Conservation (phyloP, 805 yeast species). For the Candida tibetensis region DNA sequence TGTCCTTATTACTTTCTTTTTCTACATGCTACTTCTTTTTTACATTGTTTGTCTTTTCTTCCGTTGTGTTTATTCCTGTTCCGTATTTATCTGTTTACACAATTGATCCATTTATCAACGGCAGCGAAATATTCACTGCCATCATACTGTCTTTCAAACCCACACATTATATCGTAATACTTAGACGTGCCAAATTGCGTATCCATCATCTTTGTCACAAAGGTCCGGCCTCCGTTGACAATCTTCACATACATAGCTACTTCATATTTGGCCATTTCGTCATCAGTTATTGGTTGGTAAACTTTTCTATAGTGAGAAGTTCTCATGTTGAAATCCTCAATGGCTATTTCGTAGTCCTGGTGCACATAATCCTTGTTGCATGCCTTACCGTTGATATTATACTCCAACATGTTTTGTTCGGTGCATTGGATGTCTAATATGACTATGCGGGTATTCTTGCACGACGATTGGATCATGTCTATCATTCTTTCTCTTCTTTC, state of each 20-base stretch:
- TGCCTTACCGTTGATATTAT: conserved; percentile 64
- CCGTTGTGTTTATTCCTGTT: no score
- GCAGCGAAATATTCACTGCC: background rate
- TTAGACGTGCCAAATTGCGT: background rate
- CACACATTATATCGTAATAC: background rate
- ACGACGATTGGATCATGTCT: conserved; percentile 17
- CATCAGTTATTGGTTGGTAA: conserved; percentile 27
- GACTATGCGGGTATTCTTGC: conserved; percentile 41
- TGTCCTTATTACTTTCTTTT: no score
- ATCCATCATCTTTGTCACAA: conserved; percentile 5
- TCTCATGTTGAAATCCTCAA: conserved; percentile 58
- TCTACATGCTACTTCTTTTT: no score
- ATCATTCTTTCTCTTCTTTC: conserved; percentile 34
- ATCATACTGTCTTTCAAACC: background rate
- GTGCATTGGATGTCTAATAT: conserved; percentile 60
- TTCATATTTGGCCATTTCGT: conserved; percentile 21
- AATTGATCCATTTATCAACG: background rate
- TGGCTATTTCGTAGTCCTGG: conserved; percentile 50
- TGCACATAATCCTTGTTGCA: conserved; percentile 58
- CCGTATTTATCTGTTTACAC: no score
- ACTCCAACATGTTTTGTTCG: conserved; percentile 50
- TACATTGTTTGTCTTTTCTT: no score
- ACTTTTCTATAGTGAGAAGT: conserved; percentile 47
- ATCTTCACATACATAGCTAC: conserved; percentile 23
- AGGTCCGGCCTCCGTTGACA: conserved; percentile 27